phyloP scores from a whole-genome alignment of 805 yeast genomes.

The Candida nitratophila region DNA sequence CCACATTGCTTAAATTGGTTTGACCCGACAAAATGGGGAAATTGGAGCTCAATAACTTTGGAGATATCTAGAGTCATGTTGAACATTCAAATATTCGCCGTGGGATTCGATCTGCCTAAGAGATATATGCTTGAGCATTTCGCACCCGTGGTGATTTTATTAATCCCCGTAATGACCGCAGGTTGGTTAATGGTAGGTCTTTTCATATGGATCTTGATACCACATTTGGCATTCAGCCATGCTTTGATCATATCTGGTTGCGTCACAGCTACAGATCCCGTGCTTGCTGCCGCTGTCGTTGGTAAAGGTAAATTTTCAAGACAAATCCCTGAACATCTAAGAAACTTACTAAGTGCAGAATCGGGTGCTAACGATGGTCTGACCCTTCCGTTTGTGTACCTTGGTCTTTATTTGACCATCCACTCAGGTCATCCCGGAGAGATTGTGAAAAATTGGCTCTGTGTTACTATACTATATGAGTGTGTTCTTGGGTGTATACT shows the following conservation, averaged over 20 bases:
- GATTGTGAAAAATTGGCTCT: conserved; percentile 58
- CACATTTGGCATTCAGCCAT: conserved; percentile 46
- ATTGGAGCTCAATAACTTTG: conserved; percentile 44
- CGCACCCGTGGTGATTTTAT: conserved; percentile 47
- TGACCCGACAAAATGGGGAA: conserved; percentile 50
- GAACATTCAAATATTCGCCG: conserved; percentile 66
- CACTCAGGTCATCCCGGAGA: conserved; percentile 40
- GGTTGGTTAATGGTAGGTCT: conserved; percentile 65
- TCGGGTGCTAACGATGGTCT: conserved; percentile 73
- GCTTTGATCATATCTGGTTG: conserved; percentile 61
- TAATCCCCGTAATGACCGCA: conserved; percentile 62
- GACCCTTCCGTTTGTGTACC: conserved; percentile 61
- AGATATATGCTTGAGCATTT: conserved; percentile 57
- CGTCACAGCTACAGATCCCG: conserved; percentile 75
- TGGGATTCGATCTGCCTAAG: conserved; percentile 66
- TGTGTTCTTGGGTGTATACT: conserved; percentile 47
- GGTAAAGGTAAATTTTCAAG: conserved; percentile 68
- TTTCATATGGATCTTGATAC: conserved; percentile 55
- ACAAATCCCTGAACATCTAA: conserved; percentile 54
- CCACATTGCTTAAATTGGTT: conserved; percentile 56
- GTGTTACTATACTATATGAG: conserved; percentile 54
- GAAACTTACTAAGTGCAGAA: conserved; percentile 60
- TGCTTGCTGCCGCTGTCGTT: conserved; percentile 65
- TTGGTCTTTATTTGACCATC: conserved; percentile 47
- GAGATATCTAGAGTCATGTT: conserved; percentile 57